phyloP scores from a whole-genome alignment of 306 rosid species.

The Echinosophora koreensis region DNA sequence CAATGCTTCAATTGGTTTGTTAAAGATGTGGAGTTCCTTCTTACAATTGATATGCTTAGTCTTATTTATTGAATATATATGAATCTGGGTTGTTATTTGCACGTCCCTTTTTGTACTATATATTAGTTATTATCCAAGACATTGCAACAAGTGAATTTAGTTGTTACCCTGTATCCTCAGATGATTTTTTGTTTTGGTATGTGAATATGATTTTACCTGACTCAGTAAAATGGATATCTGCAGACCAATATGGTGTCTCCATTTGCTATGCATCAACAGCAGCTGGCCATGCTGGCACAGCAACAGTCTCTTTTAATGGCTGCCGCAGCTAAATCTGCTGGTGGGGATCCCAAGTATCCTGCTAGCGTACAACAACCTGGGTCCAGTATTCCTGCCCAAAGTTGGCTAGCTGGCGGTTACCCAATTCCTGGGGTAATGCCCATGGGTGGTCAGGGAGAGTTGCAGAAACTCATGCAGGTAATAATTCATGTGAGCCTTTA shows the following conservation, averaged over 20 bases:
- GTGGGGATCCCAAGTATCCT: constrained; percentile 59
- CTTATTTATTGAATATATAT: constrained; percentile 18
- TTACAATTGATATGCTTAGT: constrained; percentile 12
- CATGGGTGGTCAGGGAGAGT: constrained; percentile 62
- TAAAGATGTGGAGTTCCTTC: constrained; percentile 25
- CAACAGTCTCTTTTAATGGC: constrained; percentile 89
- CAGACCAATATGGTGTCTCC: constrained; percentile 88
- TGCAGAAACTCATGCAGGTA: constrained; percentile 77
- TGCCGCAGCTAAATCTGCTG: constrained; percentile 72
- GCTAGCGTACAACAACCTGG: constrained; percentile 63
- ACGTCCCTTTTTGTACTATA: neutral
- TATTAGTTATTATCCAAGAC: constrained; percentile 10
- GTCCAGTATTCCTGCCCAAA: constrained; percentile 63
- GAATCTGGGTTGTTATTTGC: constrained; percentile 20
- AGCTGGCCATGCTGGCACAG: constrained; percentile 89
- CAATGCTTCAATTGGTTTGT: constrained; percentile 20
- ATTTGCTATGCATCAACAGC: constrained; percentile 88
- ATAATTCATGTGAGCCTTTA: constrained; percentile 30
- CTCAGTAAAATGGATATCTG: constrained; percentile 52
- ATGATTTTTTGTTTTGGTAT: constrained; percentile 25
- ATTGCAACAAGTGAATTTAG: constrained; percentile 15
- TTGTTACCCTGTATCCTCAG: constrained; percentile 21
- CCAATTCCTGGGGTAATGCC: constrained; percentile 73
- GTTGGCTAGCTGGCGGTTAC: constrained; percentile 73
- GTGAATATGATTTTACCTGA: constrained; percentile 36